Evolutionary conservation across 352 stramenopile species (phyloP), one percentile per base, ranked within the genome.

Genomic region (Phytophthora boehmeriae): DNA sequence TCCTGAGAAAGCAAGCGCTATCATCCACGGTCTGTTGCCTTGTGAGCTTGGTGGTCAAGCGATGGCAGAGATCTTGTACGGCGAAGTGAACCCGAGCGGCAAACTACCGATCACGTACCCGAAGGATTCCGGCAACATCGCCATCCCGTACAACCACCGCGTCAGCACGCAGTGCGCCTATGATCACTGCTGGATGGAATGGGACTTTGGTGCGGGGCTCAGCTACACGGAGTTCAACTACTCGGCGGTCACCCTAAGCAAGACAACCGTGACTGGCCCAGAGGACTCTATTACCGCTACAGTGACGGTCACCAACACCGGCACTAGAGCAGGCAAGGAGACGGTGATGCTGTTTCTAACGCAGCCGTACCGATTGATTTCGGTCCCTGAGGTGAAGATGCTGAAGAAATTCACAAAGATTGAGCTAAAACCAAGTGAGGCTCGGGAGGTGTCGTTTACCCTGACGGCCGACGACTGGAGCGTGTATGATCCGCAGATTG

Each of bases 401-500:
- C 71, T 96, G 28, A 88, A 89, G 58, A 83, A 84, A 43, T 95
- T 94, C 51, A 67, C 69, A 22, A 95, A 95, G 69, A 81, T 96
- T 30, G 53, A 77, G 2, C 59, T 94, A 28, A 27, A 69, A 19
- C 57, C 80, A 0, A 72, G 76, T 10, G 58, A 78, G 46, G 64
- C 70, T 2, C 51, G 59, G 43, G 55, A 61, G 8, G 66, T 82
- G 11, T 65, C 65, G 23, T 82, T 85, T 46, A 51, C 60, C 25
- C 58, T 90, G 13, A 72, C 71, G 17, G 55, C 23, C 6, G 63
- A 72, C 4, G 79, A 89, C 54, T 85, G 71, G 76, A 86, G 76
- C 35, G 69, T 88, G 13, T 84, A 80, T 45, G 63, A 76, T n/a
- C 78, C 80, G 22, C 76, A 90, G 49, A 84, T 89, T n/a, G 77